A percentile compares a stretch with the other conserved stretches of the same genome.
These are phyloP conservation scores for Daldinia loculata DNA, from an alignment of 495 filamentous ascomycete genomes.

Conservation along the genomic window DNA sequence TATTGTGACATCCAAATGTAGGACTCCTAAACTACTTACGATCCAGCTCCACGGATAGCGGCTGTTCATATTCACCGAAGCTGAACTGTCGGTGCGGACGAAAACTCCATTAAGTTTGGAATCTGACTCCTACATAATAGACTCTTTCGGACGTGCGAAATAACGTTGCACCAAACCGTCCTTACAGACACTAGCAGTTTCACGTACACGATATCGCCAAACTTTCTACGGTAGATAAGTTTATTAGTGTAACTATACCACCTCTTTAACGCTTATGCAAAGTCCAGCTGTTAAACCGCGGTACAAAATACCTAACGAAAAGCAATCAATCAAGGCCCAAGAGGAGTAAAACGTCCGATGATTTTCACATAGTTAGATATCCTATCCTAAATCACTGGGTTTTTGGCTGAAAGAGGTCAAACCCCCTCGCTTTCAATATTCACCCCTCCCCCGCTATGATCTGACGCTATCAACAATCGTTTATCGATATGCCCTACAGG, in stretches of 20 bases:
- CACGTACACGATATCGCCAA: no score
- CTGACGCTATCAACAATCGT: conserved; percentile 28
- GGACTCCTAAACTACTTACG: conserved; percentile 6
- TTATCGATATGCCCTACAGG: conserved; percentile 45
- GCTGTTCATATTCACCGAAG: conserved; percentile 27
- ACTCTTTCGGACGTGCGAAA: conserved; percentile 14
- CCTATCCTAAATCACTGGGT: not conserved
- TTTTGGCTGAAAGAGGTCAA: not conserved
- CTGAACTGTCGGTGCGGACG: conserved; percentile 20
- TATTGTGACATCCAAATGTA: conserved; percentile 26
- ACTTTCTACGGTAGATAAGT: no score
- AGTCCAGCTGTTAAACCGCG: not conserved
- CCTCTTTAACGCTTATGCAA: not conserved
- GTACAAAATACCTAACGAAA: not conserved
- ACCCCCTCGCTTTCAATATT: conserved; percentile 10
- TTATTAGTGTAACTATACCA: no score
- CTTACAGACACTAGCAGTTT: conserved; percentile 6
- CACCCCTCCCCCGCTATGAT: conserved; percentile 42
- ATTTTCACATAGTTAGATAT: not conserved
- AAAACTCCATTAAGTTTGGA: conserved; percentile 12
- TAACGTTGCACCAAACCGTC: conserved; percentile 18
- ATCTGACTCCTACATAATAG: not conserved
- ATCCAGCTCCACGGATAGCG: conserved; percentile 4
- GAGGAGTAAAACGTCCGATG: not conserved
- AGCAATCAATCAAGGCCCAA: not conserved